Conservation (phyloP, 345 rosid genomes). For the Eucalyptus curtisii region DNA sequence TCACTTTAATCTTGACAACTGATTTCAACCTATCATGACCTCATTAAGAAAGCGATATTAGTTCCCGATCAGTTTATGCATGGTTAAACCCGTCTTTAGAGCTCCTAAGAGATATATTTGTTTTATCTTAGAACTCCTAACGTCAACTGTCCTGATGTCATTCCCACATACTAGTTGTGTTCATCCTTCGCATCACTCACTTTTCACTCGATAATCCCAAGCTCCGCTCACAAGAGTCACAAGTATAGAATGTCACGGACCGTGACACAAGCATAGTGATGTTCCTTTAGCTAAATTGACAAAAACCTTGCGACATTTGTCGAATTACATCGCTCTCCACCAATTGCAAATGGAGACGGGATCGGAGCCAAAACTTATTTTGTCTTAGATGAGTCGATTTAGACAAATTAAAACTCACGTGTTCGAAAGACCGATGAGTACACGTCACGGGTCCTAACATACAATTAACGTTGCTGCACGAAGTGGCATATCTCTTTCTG, state of each 20-base stretch:
- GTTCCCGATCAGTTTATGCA: accelerated
- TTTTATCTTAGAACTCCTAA: accelerated
- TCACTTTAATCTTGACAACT: no score
- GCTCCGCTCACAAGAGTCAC: no score
- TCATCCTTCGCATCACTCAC: no score
- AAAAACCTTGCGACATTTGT: background rate
- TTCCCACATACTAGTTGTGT: no score
- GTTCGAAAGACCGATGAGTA: background rate
- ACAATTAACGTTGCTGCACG: background rate
- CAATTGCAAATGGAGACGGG: background rate
- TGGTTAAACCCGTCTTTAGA: no score
- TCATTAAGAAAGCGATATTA: no score
- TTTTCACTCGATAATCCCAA: no score
- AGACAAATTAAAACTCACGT: background rate
- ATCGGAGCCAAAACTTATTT: background rate
- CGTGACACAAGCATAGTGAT: accelerated
- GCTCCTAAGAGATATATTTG: no score
- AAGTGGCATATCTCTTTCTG: background rate
- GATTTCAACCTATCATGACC: no score
- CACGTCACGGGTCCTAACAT: background rate
- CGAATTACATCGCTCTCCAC: background rate
- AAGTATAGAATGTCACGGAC: no score
- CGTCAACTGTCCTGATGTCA: accelerated
- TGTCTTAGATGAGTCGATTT: background rate
- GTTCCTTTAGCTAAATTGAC: background rate